phyloP scores from a whole-genome alignment of 371 early-diverging fungal genomes.

The Quaeritorhiza haematococci region DNA sequence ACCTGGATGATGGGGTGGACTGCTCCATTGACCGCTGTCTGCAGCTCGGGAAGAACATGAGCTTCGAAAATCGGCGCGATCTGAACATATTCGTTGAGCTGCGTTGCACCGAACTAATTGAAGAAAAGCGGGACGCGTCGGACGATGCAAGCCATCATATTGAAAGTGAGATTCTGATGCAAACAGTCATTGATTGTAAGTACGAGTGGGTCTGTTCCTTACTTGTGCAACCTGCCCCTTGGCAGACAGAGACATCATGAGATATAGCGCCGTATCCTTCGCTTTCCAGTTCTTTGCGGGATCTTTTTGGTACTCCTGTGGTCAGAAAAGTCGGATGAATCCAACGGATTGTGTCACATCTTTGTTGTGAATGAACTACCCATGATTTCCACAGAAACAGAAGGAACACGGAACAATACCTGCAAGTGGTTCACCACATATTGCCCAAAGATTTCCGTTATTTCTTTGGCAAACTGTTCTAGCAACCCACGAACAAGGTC shows the following conservation, averaged over 20 bases:
- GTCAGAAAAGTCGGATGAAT: too few relatives aligned
- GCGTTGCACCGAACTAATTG: slow-evolving; percentile 66
- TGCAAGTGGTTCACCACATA: slow-evolving; percentile 72
- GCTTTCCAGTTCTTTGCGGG: slow-evolving; percentile 83
- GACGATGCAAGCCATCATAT: too few relatives aligned
- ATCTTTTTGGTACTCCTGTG: slow-evolving; percentile 64
- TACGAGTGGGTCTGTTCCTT: slow-evolving; percentile 7
- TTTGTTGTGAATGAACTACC: not conserved
- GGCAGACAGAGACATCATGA: slow-evolving; percentile 82
- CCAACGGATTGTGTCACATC: too few relatives aligned
- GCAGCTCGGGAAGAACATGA: slow-evolving; percentile 78
- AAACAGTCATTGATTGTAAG: not conserved
- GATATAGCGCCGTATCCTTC: slow-evolving; percentile 90
- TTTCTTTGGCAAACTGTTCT: slow-evolving; percentile 76
- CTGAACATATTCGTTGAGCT: slow-evolving; percentile 71
- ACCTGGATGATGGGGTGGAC: slow-evolving; percentile 85
- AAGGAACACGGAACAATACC: slow-evolving; percentile 28
- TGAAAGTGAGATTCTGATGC: too few relatives aligned
- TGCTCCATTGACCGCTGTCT: slow-evolving; percentile 62
- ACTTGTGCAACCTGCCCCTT: slow-evolving; percentile 52
- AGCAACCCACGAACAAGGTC: slow-evolving; percentile 89
- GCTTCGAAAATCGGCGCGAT: slow-evolving; percentile 76
- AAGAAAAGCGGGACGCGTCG: too few relatives aligned
- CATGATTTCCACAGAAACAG: not conserved
- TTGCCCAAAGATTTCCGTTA: slow-evolving; percentile 72